phyloP scores from a whole-genome alignment of 108 stramenopile species.

The Fistulifera solaris region DNA sequence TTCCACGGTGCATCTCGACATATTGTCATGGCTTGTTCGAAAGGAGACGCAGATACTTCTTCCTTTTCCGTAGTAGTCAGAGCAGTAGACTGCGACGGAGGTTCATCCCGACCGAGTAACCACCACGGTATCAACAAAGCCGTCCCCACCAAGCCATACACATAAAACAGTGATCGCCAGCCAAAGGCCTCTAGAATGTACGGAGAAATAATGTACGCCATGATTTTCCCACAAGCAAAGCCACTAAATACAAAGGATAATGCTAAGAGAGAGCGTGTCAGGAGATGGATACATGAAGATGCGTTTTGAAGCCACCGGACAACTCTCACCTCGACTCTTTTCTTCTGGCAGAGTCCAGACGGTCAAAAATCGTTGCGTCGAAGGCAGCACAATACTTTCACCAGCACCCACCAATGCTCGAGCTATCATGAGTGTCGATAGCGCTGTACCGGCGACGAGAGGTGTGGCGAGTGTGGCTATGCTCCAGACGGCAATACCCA shows the following conservation, averaged over 20 bases:
- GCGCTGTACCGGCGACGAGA: constrained; percentile 16
- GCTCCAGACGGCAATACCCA: constrained; percentile 60
- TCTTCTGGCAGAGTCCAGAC: constrained; percentile 62
- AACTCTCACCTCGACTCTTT: too few species aligned
- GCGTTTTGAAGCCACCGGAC: too few species aligned
- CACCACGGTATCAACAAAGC: constrained; percentile 70
- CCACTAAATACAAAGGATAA: constrained; percentile 64
- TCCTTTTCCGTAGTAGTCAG: neutral
- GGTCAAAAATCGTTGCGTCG: constrained; percentile 66
- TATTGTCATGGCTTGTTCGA: constrained; percentile 33
- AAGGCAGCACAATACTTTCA: constrained; percentile 74
- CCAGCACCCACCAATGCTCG: constrained; percentile 71
- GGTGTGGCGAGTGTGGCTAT: constrained; percentile 64
- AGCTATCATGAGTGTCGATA: constrained; percentile 43
- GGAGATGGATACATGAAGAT: too few species aligned
- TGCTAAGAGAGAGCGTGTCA: too few species aligned
- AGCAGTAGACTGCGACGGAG: constrained; percentile 4
- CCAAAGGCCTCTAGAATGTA: constrained; percentile 48
- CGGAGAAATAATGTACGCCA: constrained; percentile 72
- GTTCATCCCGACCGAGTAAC: constrained; percentile 51
- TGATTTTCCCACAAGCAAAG: constrained; percentile 71
- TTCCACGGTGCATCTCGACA: constrained; percentile 61
- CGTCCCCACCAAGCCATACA: constrained; percentile 66
- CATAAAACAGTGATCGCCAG: constrained; percentile 66
- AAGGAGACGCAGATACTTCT: neutral